Base-by-base conservation (phyloP, 768 basidiomycete genomes). In the Pulveroboletus sp. region DNA sequence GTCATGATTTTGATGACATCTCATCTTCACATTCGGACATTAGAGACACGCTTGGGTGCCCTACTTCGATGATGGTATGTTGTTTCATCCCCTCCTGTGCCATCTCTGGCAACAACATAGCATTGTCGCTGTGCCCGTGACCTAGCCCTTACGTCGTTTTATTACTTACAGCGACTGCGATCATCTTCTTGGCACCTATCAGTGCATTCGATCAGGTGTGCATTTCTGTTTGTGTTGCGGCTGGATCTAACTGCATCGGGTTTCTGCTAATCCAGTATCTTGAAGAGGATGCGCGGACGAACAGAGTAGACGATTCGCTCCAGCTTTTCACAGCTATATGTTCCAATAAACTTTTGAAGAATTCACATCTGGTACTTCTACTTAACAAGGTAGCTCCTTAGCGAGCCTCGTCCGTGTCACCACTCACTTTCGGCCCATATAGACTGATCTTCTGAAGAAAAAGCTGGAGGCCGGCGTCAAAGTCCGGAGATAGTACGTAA, bases 131-230 rank as follows among this genome's bases (percentile, higher is more conserved):
- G 47, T 49, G 10, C 55, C 47, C 46, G 6, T 57, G 26, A 51
- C 50, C 36, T 49, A 43, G 38, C 14, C 17, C 49, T 59, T 42
- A 50, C 46, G 18, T 21, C 7, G 28, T 56, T 51, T 46, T 44
- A 1, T 33, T 43, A 8, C 50, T 50, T 31, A 42, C 61, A 89
- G 87, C 86, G 5, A 83, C 85, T 39, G 88, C 89, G 30, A 83
- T 92, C 62, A 91, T 92, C 66, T 92, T 92, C 67, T 71, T 92
- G 43, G 89, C 87, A 44, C 89, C 89, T 36, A 84, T 92, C 55
- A 87, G 86, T 59, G 89, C 89, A 36, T 92, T 88, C 63, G 88
- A 92, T 73, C 88, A 91, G 79, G 86, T 82, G 61, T 54, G 71
- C 36, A 15, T 49, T 40, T 39, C 18, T n/a, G 28, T 43, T 39